These are phyloP conservation scores for Dioscorea zingiberensis DNA, from an alignment of 106 monocot genomes.

Conservation along the genomic window DNA sequence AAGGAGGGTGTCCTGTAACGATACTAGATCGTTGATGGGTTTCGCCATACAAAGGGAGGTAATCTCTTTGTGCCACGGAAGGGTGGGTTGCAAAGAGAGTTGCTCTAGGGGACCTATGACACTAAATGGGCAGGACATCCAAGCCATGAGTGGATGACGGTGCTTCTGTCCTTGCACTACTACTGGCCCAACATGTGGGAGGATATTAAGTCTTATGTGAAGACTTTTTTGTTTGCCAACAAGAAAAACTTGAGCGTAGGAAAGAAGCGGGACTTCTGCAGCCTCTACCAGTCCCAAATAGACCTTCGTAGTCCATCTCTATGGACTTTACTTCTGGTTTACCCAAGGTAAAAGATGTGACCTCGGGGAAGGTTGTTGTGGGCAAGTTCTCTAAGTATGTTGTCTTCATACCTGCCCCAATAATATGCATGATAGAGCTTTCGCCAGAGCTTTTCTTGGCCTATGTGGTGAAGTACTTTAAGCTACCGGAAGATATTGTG, in stretches of 20 bases:
- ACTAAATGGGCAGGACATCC: background rate
- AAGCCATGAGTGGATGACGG: background rate
- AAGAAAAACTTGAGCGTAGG: background rate
- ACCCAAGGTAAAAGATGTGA: background rate
- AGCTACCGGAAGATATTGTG: background rate
- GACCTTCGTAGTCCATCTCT: background rate
- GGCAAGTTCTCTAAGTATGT: conserved; percentile 1
- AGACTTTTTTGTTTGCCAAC: background rate
- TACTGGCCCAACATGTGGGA: too few relatives aligned
- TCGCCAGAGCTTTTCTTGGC: background rate
- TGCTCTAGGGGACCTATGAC: background rate
- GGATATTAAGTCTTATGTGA: background rate
- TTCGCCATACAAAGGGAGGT: background rate
- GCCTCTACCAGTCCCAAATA: too few relatives aligned
- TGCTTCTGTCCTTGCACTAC: background rate
- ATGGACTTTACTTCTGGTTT: background rate
- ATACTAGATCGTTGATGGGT: background rate
- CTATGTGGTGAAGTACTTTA: conserved; percentile 1
- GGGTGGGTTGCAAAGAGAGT: too few relatives aligned
- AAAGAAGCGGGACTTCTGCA: background rate
- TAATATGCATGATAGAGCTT: too few relatives aligned
- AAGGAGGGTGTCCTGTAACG: background rate
- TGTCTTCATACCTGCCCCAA: background rate
- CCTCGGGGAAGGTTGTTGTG: background rate
- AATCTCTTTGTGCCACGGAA: background rate